phyloP scores from a whole-genome alignment of 225 moss, liverwort and hornwort species.

The Neckera pumila region DNA sequence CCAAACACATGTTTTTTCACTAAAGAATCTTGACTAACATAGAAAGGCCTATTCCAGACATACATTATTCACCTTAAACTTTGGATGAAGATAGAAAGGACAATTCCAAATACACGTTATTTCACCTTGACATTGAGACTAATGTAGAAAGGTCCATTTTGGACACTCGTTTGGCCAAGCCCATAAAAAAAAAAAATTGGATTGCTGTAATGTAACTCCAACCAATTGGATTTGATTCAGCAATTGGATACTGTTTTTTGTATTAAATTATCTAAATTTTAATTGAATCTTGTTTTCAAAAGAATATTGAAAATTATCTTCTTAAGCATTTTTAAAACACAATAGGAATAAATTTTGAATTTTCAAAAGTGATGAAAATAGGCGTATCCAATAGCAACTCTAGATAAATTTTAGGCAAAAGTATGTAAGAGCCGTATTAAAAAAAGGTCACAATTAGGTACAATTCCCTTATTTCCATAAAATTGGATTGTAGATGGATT shows the following conservation, averaged over 20 bases:
- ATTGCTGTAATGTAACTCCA: rapidly evolving
- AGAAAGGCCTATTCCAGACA: rapidly evolving
- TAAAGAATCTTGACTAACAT: neutral
- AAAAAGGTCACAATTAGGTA: no score
- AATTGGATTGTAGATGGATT: neutral
- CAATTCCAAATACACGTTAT: rapidly evolving
- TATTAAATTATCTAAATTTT: neutral
- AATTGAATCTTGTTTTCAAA: neutral
- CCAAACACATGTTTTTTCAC: neutral
- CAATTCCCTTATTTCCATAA: neutral
- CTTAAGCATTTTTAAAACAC: neutral
- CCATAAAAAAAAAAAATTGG: rapidly evolving
- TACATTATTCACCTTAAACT: neutral
- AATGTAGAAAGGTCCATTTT: neutral
- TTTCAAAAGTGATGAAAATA: neutral
- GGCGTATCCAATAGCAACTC: rapidly evolving
- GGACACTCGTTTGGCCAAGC: rapidly evolving
- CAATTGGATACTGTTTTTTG: neutral
- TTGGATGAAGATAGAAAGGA: neutral
- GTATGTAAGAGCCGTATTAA: rapidly evolving
- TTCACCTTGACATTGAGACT: neutral
- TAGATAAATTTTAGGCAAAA: neutral
- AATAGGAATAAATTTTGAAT: neutral
- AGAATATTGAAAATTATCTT: neutral
- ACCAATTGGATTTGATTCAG: neutral